These are phyloP conservation scores for Mycotypha africana DNA, from an alignment of 371 early-diverging fungal species.

Conservation along the genomic window DNA sequence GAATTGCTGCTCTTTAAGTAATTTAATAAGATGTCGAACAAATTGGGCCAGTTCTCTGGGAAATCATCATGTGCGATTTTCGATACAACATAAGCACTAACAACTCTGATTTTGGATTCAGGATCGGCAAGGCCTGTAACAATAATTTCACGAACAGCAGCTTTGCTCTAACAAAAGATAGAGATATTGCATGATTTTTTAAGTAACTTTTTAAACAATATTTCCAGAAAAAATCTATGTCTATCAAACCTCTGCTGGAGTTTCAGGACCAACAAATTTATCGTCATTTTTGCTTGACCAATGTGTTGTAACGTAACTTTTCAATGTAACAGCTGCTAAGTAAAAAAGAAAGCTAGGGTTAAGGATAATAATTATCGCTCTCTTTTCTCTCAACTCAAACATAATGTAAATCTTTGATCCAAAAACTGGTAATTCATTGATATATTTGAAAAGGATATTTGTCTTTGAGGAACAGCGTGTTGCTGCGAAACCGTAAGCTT, in stretches of 20 bases:
- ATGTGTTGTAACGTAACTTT: conserved; percentile 69
- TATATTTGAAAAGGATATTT: conserved; percentile 54
- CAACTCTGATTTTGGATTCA: conserved; percentile 57
- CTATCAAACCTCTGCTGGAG: conserved; percentile 43
- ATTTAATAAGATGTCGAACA: conserved; percentile 72
- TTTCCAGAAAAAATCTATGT: neutral
- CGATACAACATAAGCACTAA: conserved; percentile 77
- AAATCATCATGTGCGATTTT: conserved; percentile 90
- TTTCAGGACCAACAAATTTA: conserved; percentile 55
- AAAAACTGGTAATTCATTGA: neutral
- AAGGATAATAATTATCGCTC: conserved; percentile 12
- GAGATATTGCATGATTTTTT: too few species aligned
- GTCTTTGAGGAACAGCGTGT: conserved; percentile 64
- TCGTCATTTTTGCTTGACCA: conserved; percentile 68
- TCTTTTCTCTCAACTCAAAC: too few species aligned
- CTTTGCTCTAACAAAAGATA: conserved; percentile 33
- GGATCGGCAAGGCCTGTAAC: conserved; percentile 53
- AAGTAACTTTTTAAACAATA: neutral
- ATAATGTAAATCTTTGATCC: neutral
- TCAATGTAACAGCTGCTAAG: conserved; percentile 75
- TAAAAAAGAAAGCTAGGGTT: conserved; percentile 25
- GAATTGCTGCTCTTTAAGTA: conserved; percentile 62
- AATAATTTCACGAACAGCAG: conserved; percentile 44
- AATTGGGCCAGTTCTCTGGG: conserved; percentile 93
- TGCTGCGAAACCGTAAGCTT: conserved; percentile 64